Base-by-base conservation (phyloP, 148 eudicot species). In the Vaccinium macrocarpon region DNA sequence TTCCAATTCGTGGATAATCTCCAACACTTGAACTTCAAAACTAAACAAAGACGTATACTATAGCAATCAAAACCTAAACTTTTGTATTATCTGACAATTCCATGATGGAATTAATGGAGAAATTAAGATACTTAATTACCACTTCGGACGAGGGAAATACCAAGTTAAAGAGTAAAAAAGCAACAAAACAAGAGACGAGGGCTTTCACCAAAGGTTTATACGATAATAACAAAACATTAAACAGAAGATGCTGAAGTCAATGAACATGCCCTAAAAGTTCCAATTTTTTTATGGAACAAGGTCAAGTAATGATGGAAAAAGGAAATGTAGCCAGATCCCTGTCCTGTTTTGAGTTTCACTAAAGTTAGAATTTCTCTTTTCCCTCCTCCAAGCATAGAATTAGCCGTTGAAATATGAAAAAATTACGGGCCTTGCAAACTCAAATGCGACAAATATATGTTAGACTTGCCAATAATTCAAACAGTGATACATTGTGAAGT, bases 101-200 rank as follows among this genome's bases (percentile, higher is more conserved):
- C 38, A 35, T 35, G 38, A 35, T 35, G 38, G 38, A 35, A 35
- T 35, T 95, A 88, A 13, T 35, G 53, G 66, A 61, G 85, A 84
- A 83, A 82, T 76, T 84, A 29, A 80, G 18, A 79, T 55, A 51
- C 64, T 80, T 13, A 68, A 16, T 49, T 46, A 21, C 74, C 14
- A 46, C 12, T 38, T 56, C 0, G 32, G 49, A 84, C 9, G 74
- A 83, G 59, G 42, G 53, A 7, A 16, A 46, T 77, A 77, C 81
- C 55, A 25, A 72, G 74, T 25, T 11, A 11, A 57, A 25, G 51
- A 35, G 52, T 18, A 73, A 13, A 72, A 82, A n/a, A 57, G 25
- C 35, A 35, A 82, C 38, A 57, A 19, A 25, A 49, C 11, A 56
- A 81, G 61, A 27, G 80, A 53, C 32, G 70, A 42, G 42, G 78